Evolutionary conservation across 2,329 filamentous ascomycete species (phyloP).

Genomic region (Xylariaceae sp.): DNA sequence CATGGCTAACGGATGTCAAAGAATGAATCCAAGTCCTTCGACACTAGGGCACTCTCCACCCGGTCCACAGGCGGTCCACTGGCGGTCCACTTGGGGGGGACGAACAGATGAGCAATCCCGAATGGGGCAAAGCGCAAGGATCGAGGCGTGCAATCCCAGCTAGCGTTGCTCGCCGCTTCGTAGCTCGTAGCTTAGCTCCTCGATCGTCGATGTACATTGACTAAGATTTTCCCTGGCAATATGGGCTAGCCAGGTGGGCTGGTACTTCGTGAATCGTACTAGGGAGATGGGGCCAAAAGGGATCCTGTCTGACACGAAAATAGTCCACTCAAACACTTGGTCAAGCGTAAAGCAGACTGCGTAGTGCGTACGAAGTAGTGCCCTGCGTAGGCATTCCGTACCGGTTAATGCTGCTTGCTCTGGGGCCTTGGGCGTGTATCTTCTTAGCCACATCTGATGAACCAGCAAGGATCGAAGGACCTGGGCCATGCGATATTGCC

Average conservation of each 20-base stretch:
- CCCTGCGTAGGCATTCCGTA: background rate
- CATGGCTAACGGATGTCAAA: slow-evolving; percentile 12
- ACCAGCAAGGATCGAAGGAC: background rate
- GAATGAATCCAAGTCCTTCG: slow-evolving; percentile 30
- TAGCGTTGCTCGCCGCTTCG: background rate
- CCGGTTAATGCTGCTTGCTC: slow-evolving; percentile 13
- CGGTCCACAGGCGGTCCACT: background rate
- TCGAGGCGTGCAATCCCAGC: slow-evolving; percentile 16
- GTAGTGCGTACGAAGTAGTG: too few relatives aligned
- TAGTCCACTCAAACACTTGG: slow-evolving; percentile 31
- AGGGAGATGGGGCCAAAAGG: slow-evolving; percentile 44
- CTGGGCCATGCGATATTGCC: background rate
- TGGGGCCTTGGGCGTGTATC: too few relatives aligned
- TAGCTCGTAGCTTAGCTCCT: background rate
- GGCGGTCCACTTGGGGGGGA: slow-evolving; percentile 3
- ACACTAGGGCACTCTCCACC: slow-evolving; percentile 23
- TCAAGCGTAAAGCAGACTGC: slow-evolving; percentile 2
- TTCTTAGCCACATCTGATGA: background rate
- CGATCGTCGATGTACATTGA: slow-evolving; percentile 22
- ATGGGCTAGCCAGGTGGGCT: slow-evolving; percentile 15
- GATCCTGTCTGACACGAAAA: slow-evolving; percentile 46
- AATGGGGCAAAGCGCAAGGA: slow-evolving; percentile 10
- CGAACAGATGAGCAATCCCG: slow-evolving; percentile 17
- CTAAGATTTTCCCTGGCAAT: slow-evolving; percentile 38
- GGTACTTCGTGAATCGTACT: slow-evolving; percentile 31